Percentiles rank a stretch among this genome's conserved stretches.
These are phyloP conservation scores for Coemansia sp. DNA, from an alignment of 192 early-diverging fungal genomes.

Conservation along the genomic window DNA sequence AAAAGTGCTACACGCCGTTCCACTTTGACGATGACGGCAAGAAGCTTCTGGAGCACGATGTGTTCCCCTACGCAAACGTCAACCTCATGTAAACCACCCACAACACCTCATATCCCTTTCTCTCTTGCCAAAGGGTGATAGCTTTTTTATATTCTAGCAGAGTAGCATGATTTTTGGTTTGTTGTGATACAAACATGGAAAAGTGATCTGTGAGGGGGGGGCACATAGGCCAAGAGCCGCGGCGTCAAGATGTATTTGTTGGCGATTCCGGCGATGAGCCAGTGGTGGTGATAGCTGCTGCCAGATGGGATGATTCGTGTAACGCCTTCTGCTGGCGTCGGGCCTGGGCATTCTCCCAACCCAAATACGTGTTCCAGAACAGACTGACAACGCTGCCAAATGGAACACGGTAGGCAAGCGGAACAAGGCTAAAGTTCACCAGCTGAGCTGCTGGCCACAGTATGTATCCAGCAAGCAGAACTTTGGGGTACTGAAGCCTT, in stretches of 20 bases:
- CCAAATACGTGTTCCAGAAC: constrained; percentile 72
- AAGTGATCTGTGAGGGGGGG: too few relatives aligned
- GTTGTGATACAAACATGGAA: too few relatives aligned
- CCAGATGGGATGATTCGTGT: background rate
- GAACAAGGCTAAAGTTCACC: constrained; percentile 70
- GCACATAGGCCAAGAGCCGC: background rate
- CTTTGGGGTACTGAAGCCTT: constrained; percentile 9
- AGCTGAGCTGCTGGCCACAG: constrained; percentile 73
- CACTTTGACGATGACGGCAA: constrained; percentile 63
- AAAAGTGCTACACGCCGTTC: constrained; percentile 68
- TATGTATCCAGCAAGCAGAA: constrained; percentile 30
- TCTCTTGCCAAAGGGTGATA: too few relatives aligned
- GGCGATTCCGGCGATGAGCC: background rate
- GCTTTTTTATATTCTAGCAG: too few relatives aligned
- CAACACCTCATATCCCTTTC: too few relatives aligned
- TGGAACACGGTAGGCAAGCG: constrained; percentile 63
- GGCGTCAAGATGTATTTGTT: background rate
- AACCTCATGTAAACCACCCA: constrained; percentile 44
- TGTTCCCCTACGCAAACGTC: constrained; percentile 54
- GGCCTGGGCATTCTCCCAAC: constrained; percentile 57
- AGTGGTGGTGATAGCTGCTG: too few relatives aligned
- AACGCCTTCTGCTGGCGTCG: background rate
- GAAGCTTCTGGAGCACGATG: constrained; percentile 53
- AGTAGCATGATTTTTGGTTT: too few relatives aligned
- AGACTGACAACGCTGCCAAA: constrained; percentile 67